Evolutionary conservation across 345 rosid genomes (phyloP).

Genomic region (Linum tenue): DNA sequence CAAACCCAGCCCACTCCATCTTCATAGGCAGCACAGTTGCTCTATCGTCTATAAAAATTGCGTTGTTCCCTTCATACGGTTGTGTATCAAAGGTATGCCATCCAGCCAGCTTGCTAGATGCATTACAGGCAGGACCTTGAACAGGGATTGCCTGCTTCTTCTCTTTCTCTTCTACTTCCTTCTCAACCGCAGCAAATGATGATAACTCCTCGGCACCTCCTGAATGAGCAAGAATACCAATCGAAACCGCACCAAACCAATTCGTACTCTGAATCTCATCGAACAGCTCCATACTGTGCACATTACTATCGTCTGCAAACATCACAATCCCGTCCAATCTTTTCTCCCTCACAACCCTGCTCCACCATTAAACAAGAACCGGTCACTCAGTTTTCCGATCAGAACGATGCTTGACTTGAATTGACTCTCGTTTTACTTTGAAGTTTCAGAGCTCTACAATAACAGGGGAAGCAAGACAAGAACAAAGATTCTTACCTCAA

Average conservation of each 20-base stretch:
- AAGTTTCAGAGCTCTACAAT: not conserved
- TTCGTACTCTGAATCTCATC: slow-evolving; percentile 86
- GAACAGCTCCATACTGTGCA: slow-evolving; percentile 94
- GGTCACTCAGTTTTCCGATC: not conserved
- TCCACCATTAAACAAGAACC: slow-evolving; percentile 15
- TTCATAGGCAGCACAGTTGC: slow-evolving; percentile 76
- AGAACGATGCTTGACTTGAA: not conserved
- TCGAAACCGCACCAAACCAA: slow-evolving; percentile 83
- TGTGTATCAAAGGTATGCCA: slow-evolving; percentile 77
- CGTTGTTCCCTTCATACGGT: slow-evolving; percentile 57
- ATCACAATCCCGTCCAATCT: slow-evolving; percentile 88
- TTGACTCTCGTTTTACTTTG: not conserved
- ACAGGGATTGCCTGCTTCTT: slow-evolving; percentile 47
- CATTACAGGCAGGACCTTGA: slow-evolving; percentile 96
- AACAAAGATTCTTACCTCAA: slow-evolving; percentile 38
- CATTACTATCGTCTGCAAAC: slow-evolving; percentile 95
- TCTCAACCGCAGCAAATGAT: slow-evolving; percentile 16
- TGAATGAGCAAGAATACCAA: slow-evolving; percentile 69
- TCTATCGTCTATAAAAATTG: slow-evolving; percentile 63
- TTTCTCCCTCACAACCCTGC: slow-evolving; percentile 70
- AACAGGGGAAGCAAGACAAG: not conserved
- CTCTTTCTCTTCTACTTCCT: slow-evolving; percentile 22
- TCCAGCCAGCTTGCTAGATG: slow-evolving; percentile 52
- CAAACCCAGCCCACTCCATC: slow-evolving; percentile 96
- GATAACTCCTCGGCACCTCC: slow-evolving; percentile 39